Conservation (phyloP, 176 grass and related monocot species). For the Carex myosuroides region DNA sequence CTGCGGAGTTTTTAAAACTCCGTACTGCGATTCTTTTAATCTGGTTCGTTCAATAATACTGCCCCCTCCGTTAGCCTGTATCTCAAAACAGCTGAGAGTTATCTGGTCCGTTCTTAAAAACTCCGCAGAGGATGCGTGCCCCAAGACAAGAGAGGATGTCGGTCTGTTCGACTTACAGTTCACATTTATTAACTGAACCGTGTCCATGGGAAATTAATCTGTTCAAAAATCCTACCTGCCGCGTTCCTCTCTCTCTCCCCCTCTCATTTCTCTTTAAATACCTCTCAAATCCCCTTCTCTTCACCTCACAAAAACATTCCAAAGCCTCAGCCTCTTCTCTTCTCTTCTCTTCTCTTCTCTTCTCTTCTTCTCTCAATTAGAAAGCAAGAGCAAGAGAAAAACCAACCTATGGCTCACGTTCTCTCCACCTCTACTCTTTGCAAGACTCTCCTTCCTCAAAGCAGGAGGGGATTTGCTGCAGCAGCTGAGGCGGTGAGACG, state of each 20-base stretch:
- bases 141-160: no score
- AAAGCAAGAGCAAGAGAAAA: neutral
- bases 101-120: no score
- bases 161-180: neutral
- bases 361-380: neutral
- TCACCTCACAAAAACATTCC: neutral
- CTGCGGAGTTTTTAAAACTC: no score
- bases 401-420: constrained; percentile 41
- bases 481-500: constrained; percentile 31
- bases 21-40: no score
- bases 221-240: neutral
- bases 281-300: neutral
- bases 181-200: neutral
- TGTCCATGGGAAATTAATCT: neutral
- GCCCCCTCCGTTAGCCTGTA: no score
- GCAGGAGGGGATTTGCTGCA: constrained; percentile 42
- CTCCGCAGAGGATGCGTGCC: no score
- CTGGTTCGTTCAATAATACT: no score
- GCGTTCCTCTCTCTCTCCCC: neutral
- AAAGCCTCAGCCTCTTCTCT: no score
- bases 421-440: constrained; percentile 26
- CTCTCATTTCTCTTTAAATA: neutral
- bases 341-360: no score
- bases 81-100: no score
- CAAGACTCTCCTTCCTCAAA: neutral